phyloP scores from a whole-genome alignment of 768 basidiomycete species.

The Daedaleopsis sinensis region DNA sequence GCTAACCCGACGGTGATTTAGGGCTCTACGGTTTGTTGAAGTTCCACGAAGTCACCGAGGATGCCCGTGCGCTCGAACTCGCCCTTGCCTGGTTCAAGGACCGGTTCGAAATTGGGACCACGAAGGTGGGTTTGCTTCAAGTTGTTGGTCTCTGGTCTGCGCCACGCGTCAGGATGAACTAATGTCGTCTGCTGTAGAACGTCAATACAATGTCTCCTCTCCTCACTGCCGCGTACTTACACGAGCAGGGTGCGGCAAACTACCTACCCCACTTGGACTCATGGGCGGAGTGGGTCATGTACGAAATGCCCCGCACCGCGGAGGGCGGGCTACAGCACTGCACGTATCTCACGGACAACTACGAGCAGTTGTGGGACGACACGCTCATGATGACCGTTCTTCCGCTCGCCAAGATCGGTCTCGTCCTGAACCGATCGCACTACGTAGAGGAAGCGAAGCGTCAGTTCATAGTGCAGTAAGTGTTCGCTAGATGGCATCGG shows the following conservation, averaged over 20 bases:
- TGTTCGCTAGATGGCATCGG: background rate
- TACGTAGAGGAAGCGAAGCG: conserved; percentile 60
- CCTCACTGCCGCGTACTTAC: conserved; percentile 47
- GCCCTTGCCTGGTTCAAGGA: conserved; percentile 51
- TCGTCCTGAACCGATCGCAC: conserved; percentile 50
- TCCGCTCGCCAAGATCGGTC: conserved; percentile 57
- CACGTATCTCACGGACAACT: conserved; percentile 44
- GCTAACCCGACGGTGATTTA: conserved; percentile 10
- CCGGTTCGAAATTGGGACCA: conserved; percentile 51
- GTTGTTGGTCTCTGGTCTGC: background rate
- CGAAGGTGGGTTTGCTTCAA: conserved; percentile 31
- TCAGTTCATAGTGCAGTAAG: conserved; percentile 48
- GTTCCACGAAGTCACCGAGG: conserved; percentile 44
- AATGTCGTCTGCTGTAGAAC: conserved; percentile 39
- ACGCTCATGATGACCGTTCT: conserved; percentile 61
- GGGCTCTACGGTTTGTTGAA: conserved; percentile 46
- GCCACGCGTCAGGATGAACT: background rate
- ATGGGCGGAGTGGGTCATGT: conserved; percentile 57
- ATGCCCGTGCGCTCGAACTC: conserved; percentile 41
- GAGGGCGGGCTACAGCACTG: conserved; percentile 53
- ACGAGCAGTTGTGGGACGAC: conserved; percentile 59
- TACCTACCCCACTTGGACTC: conserved; percentile 44
- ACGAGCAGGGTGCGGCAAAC: conserved; percentile 38
- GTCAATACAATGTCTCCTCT: conserved; percentile 62
- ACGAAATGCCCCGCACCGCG: conserved; percentile 48